Conservation (phyloP, 2,329 filamentous ascomycete species). For the Escovopsis sp. region DNA sequence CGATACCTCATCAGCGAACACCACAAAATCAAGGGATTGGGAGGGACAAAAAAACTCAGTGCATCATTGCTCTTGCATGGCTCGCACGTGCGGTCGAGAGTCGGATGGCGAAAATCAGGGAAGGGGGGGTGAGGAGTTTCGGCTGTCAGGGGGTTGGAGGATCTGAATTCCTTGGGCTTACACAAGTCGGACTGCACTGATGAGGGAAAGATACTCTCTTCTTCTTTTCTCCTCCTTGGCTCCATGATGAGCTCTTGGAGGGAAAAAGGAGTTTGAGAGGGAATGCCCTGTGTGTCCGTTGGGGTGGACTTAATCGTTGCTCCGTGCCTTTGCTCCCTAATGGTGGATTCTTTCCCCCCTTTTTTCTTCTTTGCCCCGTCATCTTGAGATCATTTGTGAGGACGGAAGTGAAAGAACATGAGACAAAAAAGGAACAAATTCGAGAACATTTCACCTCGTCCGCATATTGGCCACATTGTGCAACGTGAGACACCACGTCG, state of each 20-base stretch:
- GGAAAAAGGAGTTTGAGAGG: conserved; percentile 38
- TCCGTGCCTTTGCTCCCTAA: conserved; percentile 31
- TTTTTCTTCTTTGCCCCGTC: conserved; percentile 6
- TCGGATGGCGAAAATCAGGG: conserved; percentile 1
- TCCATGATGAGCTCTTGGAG: conserved; percentile 7
- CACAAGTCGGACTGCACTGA: conserved; percentile 45
- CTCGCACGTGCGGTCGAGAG: background rate
- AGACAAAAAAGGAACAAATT: no score
- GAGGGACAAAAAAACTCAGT: no score
- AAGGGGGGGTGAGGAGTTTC: conserved; percentile 6
- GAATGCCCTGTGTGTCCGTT: conserved; percentile 95
- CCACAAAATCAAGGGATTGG: no score
- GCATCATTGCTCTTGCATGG: no score
- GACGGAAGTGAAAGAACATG: no score
- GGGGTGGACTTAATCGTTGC: conserved; percentile 83
- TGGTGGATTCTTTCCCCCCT: no score
- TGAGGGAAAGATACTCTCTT: conserved; percentile 97
- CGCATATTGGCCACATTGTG: no score
- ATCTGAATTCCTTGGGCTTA: conserved; percentile 9
- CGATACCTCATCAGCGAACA: background rate
- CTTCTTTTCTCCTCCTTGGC: no score
- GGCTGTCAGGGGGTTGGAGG: background rate
- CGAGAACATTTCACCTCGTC: no score
- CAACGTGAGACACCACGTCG: no score
- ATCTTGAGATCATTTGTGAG: conserved; percentile 10